A percentile compares a stretch with the other conserved stretches of the same genome.
These are phyloP conservation scores for Chlamydomonas schloesseri DNA, from an alignment of 139 green algal genomes.

Conservation along the genomic window DNA sequence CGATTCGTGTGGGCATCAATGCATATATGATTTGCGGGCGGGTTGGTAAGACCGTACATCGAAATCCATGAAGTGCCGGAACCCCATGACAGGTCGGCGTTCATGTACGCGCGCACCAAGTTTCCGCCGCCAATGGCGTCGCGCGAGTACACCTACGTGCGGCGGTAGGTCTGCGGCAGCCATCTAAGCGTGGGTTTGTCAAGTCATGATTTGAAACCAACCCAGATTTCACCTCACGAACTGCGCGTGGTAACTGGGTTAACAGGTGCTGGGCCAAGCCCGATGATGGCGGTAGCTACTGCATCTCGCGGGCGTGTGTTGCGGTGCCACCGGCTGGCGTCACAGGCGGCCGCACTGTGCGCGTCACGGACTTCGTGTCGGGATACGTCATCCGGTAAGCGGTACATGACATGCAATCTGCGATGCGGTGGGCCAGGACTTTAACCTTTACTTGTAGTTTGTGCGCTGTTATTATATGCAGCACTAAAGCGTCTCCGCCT, in stretches of 20 bases:
- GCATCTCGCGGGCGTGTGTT: slow-evolving; percentile 25
- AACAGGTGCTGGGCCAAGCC: slow-evolving; percentile 58
- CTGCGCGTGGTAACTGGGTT: too few species aligned
- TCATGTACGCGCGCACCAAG: slow-evolving; percentile 67
- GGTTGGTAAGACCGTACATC: not conserved
- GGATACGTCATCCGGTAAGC: slow-evolving; percentile 65
- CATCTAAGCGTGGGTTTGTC: too few species aligned
- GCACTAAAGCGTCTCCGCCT: too few species aligned
- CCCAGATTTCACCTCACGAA: too few species aligned
- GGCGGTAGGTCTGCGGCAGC: slow-evolving; percentile 55
- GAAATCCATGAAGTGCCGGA: too few species aligned
- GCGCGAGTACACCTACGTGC: slow-evolving; percentile 76
- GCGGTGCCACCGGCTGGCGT: not conserved
- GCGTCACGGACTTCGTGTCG: slow-evolving; percentile 67
- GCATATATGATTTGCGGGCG: too few species aligned
- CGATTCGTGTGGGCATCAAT: too few species aligned
- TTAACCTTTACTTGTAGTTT: too few species aligned
- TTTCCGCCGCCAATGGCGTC: slow-evolving; percentile 79
- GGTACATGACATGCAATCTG: too few species aligned
- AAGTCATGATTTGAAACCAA: too few species aligned
- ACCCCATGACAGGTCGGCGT: slow-evolving; percentile 32
- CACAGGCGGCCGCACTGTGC: slow-evolving; percentile 47
- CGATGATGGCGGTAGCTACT: slow-evolving; percentile 37
- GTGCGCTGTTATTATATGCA: too few species aligned
- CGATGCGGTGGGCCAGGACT: not conserved